Conservation (phyloP, 106 monocot species). For the Dendrobium chrysotoxum region DNA sequence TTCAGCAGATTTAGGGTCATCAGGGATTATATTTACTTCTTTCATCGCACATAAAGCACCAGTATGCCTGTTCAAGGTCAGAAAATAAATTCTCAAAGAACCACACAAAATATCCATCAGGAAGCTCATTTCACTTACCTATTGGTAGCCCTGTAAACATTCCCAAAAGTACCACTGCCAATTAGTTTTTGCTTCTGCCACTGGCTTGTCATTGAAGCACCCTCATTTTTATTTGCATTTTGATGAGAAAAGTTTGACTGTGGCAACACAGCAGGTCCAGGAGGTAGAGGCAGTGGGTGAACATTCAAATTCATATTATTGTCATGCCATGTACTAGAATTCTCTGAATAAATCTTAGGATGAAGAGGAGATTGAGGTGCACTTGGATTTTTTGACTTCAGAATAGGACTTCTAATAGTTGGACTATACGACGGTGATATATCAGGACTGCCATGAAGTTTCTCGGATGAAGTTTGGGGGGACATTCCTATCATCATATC, state of each 20-base stretch:
- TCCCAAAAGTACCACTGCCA: conserved; percentile 93
- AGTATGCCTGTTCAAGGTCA: conserved; percentile 44
- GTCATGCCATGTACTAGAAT: conserved; percentile 26
- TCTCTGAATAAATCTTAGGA: conserved; percentile 43
- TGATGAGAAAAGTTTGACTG: conserved; percentile 31
- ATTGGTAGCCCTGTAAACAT: conserved; percentile 78
- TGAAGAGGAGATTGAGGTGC: conserved; percentile 69
- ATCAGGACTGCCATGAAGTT: conserved; percentile 38
- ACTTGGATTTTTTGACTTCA: conserved; percentile 52
- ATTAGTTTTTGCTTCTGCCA: conserved; percentile 88
- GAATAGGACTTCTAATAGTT: conserved; percentile 29
- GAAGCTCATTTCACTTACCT: conserved; percentile 26
- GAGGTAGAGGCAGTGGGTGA: conserved; percentile 87
- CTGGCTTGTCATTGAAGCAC: conserved; percentile 38
- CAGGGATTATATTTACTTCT: conserved; percentile 87
- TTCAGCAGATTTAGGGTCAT: conserved; percentile 80
- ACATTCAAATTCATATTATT: conserved; percentile 34
- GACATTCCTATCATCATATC: conserved; percentile 30
- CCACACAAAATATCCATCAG: conserved; percentile 1
- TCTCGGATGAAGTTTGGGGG: conserved; percentile 30
- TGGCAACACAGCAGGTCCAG: conserved; percentile 32
- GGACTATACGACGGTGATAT: conserved; percentile 39
- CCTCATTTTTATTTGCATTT: conserved; percentile 30
- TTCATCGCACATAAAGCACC: conserved; percentile 98
- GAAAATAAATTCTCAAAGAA: conserved; percentile 2